Percentiles rank a stretch among this genome's conserved stretches.
These are phyloP conservation scores for Saturnispora kantuleensis DNA, from an alignment of 805 yeast species.

Conservation along the genomic window DNA sequence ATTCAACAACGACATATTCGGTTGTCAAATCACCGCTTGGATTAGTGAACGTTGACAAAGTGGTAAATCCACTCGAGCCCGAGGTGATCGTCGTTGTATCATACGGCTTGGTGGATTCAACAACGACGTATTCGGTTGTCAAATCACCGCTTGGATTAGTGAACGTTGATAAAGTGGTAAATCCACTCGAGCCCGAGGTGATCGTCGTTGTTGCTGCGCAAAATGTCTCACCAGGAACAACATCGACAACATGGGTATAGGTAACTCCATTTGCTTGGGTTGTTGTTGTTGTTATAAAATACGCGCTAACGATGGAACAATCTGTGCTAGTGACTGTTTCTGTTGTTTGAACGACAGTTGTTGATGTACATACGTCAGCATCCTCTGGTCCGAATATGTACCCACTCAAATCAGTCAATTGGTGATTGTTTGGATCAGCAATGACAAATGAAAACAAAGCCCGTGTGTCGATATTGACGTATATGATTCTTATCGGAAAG, in stretches of 20 bases:
- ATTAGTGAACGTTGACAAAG: too few relatives aligned
- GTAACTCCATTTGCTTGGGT: background rate
- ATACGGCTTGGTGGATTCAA: too few relatives aligned
- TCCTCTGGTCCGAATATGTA: background rate
- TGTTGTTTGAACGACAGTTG: background rate
- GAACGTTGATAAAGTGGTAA: too few relatives aligned
- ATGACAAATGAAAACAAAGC: background rate
- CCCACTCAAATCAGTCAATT: background rate
- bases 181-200: background rate
- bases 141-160: too few relatives aligned
- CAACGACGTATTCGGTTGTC: too few relatives aligned
- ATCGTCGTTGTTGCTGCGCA: background rate
- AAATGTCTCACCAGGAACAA: background rate
- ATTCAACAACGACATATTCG: too few relatives aligned
- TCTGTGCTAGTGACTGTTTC: too few relatives aligned
- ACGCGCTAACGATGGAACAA: background rate
- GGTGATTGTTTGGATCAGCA: background rate
- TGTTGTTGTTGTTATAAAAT: background rate
- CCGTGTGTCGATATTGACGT: background rate
- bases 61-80: too few relatives aligned
- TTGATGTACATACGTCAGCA: background rate
- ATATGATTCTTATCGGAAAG: constrained; percentile 8
- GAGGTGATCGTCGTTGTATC: too few relatives aligned
- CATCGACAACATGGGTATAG: background rate
- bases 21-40: too few relatives aligned